Evolutionary conservation across 305 asterid genomes (phyloP).

Genomic region (Plantago coronopus): DNA sequence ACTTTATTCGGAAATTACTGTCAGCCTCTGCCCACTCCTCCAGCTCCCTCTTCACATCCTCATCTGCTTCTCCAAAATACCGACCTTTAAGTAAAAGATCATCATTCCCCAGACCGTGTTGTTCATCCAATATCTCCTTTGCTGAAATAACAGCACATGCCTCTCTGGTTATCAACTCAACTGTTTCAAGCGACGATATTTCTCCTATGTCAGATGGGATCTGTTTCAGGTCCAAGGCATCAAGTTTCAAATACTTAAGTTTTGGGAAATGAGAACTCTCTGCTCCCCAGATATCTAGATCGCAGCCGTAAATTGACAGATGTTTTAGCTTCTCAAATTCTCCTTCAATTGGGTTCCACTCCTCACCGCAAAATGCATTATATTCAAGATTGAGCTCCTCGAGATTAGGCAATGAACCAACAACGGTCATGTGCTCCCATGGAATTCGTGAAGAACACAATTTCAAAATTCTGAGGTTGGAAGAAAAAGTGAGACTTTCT

Average conservation of each 20-base stretch:
- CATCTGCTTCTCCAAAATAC: background rate
- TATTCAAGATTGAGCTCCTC: conserved; percentile 35
- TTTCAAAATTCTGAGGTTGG: conserved; percentile 19
- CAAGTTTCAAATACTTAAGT: conserved; percentile 23
- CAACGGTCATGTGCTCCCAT: conserved; percentile 20
- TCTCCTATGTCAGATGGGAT: conserved; percentile 16
- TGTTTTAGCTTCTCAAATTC: conserved; percentile 23
- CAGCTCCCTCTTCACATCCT: background rate
- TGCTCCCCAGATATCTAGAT: conserved; percentile 23
- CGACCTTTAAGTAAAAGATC: background rate
- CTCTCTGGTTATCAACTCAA: conserved; percentile 32
- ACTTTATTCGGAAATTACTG: no score
- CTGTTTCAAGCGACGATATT: conserved; percentile 12
- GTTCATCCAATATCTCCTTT: background rate
- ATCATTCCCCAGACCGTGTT: background rate
- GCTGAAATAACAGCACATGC: conserved; percentile 26
- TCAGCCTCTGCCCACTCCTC: conserved; percentile 1
- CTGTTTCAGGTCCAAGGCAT: conserved; percentile 28
- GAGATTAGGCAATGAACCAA: conserved; percentile 28
- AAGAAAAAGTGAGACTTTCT: conserved; percentile 15
- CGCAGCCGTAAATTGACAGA: conserved; percentile 1
- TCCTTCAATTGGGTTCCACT: conserved; percentile 15
- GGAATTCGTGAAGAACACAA: background rate
- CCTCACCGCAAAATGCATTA: conserved; percentile 26
- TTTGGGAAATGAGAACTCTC: conserved; percentile 10